These are phyloP conservation scores for Arctostaphylos glauca DNA, from an alignment of 148 eudicot genomes.

Conservation along the genomic window DNA sequence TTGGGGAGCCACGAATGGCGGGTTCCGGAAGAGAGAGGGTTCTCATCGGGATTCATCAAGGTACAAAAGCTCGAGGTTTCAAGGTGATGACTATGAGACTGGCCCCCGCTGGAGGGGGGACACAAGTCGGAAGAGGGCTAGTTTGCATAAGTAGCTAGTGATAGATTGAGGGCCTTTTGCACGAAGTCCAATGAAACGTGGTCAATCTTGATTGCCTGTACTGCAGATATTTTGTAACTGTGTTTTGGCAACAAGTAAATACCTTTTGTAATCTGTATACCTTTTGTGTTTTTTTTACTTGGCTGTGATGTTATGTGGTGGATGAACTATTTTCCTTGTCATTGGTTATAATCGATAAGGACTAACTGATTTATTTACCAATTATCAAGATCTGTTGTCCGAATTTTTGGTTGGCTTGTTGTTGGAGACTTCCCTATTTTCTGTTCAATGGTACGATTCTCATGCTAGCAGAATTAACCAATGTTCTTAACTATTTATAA, in stretches of 20 bases:
- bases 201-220: conserved; percentile 2
- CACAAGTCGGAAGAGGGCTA: conserved; percentile 36
- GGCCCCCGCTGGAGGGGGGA: conserved; percentile 34
- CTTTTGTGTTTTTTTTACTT: conserved; percentile 2
- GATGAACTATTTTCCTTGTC: neutral
- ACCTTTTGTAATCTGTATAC: neutral
- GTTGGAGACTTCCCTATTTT: neutral
- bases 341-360: neutral
- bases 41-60: conserved; percentile 35
- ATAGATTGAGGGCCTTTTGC: neutral
- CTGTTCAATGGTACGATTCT: conserved; percentile 11
- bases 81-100: conserved; percentile 32
- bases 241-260: conserved; percentile 12
- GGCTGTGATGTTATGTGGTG: neutral
- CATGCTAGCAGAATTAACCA: neutral
- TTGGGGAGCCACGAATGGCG: conserved; percentile 26
- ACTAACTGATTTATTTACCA: neutral
- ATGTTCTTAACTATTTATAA: neutral
- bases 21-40: conserved; percentile 55
- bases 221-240: neutral
- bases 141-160: conserved; percentile 24
- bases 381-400: neutral
- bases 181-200: neutral
- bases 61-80: conserved; percentile 43
- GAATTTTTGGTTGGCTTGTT: neutral